These are phyloP conservation scores for Fallopia convolvulus DNA, from an alignment of 148 eudicot genomes.

Conservation along the genomic window DNA sequence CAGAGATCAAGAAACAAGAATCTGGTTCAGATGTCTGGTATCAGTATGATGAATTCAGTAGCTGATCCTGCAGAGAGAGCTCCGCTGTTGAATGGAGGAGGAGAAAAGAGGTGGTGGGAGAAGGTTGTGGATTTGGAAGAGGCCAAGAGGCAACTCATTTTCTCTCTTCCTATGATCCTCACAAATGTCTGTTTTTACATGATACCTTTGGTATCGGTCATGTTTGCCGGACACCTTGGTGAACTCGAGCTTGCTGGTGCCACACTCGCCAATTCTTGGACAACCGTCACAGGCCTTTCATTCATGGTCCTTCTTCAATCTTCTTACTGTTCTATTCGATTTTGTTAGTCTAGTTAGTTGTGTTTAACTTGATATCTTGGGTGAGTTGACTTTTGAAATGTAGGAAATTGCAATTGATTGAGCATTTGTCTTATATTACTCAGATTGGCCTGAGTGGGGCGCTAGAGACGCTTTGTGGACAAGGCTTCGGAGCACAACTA, in stretches of 20 bases:
- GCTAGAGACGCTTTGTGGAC: slow-evolving; percentile 87
- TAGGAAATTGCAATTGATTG: too few species aligned
- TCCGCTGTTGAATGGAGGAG: neutral
- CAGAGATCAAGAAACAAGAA: neutral
- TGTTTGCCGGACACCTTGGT: slow-evolving; percentile 96
- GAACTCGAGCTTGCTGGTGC: slow-evolving; percentile 64
- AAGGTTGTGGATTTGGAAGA: slow-evolving; percentile 46
- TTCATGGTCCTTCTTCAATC: slow-evolving; percentile 44
- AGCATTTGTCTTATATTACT: neutral
- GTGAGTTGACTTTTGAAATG: too few species aligned
- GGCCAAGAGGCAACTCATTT: slow-evolving; percentile 42
- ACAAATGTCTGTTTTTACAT: slow-evolving; percentile 51
- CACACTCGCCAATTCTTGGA: slow-evolving; percentile 87
- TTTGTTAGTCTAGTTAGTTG: neutral
- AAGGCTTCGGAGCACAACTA: slow-evolving; percentile 69
- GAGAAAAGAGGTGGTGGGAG: slow-evolving; percentile 20
- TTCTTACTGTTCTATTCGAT: neutral
- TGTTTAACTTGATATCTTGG: neutral
- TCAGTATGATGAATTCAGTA: neutral
- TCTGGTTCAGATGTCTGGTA: neutral
- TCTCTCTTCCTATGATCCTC: slow-evolving; percentile 65
- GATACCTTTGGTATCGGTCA: slow-evolving; percentile 63
- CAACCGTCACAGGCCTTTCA: slow-evolving; percentile 63
- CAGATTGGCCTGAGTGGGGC: slow-evolving; percentile 75
- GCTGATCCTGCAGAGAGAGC: neutral